These are phyloP conservation scores for Sugiyamaella grinbergsii DNA, from an alignment of 1,139 yeast genomes.

Conservation along the genomic window DNA sequence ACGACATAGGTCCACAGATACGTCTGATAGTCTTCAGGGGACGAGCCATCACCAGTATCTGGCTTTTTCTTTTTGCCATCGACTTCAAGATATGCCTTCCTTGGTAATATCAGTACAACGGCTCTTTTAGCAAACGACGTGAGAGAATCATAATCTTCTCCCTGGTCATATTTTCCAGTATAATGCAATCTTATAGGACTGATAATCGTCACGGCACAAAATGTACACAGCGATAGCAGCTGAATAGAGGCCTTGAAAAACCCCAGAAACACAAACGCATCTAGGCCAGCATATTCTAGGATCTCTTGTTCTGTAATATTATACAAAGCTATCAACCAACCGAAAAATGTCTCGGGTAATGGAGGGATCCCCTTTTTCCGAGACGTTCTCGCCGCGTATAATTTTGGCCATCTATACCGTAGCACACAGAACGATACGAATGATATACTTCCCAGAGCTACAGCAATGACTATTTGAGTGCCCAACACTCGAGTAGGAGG, in stretches of 20 bases:
- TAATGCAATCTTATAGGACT: conserved; percentile 73
- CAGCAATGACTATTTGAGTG: conserved; percentile 53
- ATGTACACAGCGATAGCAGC: conserved; percentile 56
- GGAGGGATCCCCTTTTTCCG: conserved; percentile 46
- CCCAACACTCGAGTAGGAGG: conserved; percentile 33
- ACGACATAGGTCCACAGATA: conserved; percentile 76
- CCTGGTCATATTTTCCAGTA: conserved; percentile 68
- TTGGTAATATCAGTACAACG: conserved; percentile 31
- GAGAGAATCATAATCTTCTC: conserved; percentile 38
- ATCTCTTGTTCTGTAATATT: conserved; percentile 72
- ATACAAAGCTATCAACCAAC: conserved; percentile 75
- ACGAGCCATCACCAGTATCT: conserved; percentile 28
- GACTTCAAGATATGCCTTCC: conserved; percentile 1
- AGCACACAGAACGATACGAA: conserved; percentile 64
- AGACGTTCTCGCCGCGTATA: conserved; percentile 60
- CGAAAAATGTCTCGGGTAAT: conserved; percentile 58
- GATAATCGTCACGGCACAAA: conserved; percentile 65
- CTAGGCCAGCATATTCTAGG: conserved; percentile 87
- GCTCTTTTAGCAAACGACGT: conserved; percentile 23
- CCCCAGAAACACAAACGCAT: conserved; percentile 83
- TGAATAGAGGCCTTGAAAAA: conserved; percentile 78
- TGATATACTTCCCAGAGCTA: conserved; percentile 63
- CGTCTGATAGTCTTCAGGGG: conserved; percentile 43
- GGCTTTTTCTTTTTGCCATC: conserved; percentile 17
- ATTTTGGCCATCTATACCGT: conserved; percentile 65